Conservation (phyloP, 2,329 filamentous ascomycete species). For the Seiridium unicorne region DNA sequence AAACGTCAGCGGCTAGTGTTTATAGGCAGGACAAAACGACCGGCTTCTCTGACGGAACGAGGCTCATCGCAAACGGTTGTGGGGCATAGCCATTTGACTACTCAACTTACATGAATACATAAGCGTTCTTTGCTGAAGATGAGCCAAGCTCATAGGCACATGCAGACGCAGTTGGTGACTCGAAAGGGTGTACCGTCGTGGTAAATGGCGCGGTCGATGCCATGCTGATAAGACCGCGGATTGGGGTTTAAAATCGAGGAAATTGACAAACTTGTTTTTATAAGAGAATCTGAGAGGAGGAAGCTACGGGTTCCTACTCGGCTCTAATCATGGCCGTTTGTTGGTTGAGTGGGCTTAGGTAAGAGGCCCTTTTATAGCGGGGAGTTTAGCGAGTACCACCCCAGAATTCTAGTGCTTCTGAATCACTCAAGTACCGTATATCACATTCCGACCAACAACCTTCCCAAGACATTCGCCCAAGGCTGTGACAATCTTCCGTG, state of each 20-base stretch:
- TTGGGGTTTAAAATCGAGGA: neutral
- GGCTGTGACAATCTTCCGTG: neutral
- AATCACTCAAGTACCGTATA: too few relatives aligned
- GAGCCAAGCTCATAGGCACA: conserved; percentile 48
- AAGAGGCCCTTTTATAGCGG: too few relatives aligned
- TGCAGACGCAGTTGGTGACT: conserved; percentile 36
- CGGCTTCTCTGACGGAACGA: neutral
- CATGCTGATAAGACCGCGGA: neutral
- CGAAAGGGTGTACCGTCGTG: conserved; percentile 45
- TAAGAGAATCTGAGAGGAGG: too few relatives aligned
- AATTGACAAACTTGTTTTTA: neutral
- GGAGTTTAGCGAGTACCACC: too few relatives aligned
- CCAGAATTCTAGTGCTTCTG: too few relatives aligned
- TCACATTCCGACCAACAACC: neutral
- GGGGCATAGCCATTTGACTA: too few relatives aligned
- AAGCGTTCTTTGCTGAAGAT: conserved; percentile 47
- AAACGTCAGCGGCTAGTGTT: too few relatives aligned
- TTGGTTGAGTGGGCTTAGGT: too few relatives aligned
- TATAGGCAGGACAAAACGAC: neutral
- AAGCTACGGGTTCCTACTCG: too few relatives aligned
- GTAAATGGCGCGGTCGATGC: conserved; percentile 30
- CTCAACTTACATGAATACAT: conserved; percentile 55
- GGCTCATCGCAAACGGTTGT: too few relatives aligned
- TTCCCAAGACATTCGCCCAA: neutral
- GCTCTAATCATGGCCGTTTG: too few relatives aligned